phyloP scores from a whole-genome alignment of 1,139 yeast species.

The Blastobotrys arbuscula region DNA sequence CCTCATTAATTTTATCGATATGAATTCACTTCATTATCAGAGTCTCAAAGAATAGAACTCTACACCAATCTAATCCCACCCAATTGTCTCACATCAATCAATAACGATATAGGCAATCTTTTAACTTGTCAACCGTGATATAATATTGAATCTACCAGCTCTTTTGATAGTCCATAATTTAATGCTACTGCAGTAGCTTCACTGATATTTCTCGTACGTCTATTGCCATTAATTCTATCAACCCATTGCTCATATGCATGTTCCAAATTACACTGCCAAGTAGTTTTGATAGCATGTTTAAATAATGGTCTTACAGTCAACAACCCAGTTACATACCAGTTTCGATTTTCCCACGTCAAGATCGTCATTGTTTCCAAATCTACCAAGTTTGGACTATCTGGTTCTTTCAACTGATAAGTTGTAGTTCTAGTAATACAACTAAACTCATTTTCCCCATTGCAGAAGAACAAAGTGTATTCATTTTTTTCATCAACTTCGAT shows the following conservation, averaged over 20 bases:
- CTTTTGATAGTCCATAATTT: background rate
- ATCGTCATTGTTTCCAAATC: slow-evolving; percentile 10
- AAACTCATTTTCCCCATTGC: background rate
- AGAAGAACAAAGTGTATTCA: background rate
- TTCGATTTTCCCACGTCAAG: slow-evolving; percentile 10
- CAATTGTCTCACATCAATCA: background rate
- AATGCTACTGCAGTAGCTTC: slow-evolving; percentile 4
- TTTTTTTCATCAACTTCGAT: slow-evolving; percentile 1
- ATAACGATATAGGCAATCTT: too few relatives aligned
- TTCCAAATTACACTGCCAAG: slow-evolving; percentile 3
- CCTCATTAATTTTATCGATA: background rate
- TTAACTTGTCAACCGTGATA: background rate
- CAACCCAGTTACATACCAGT: slow-evolving; percentile 10
- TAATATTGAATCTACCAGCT: background rate
- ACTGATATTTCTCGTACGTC: background rate
- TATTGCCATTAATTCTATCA: background rate
- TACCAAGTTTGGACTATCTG: background rate
- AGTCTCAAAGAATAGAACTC: background rate
- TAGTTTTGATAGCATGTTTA: slow-evolving; percentile 7
- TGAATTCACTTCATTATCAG: background rate
- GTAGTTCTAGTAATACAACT: slow-evolving; percentile 7
- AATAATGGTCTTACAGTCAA: slow-evolving; percentile 7
- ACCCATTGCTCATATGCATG: slow-evolving; percentile 6
- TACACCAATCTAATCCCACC: background rate
- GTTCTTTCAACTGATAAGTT: background rate